These are phyloP conservation scores for Cyclospora cayetanensis DNA, from an alignment of 169 alveolate species.

Conservation along the genomic window DNA sequence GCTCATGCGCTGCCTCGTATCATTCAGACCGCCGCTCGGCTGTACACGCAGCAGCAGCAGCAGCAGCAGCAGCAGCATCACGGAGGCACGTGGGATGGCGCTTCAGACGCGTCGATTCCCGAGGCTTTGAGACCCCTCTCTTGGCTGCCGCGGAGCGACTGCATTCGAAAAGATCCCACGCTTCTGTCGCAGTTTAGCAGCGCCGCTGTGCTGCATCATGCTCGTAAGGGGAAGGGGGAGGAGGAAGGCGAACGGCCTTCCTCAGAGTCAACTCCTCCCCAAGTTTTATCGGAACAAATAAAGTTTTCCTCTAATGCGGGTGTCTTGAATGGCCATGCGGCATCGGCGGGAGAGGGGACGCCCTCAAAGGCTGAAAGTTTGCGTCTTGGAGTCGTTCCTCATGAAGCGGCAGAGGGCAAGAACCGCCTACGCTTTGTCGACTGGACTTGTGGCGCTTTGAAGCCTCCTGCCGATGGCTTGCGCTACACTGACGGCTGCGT, in stretches of 20 bases:
- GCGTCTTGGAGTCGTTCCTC: neutral
- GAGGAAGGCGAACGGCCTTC: neutral
- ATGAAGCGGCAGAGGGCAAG: neutral
- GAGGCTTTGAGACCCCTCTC: slow-evolving; percentile 54
- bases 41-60: slow-evolving; percentile 7
- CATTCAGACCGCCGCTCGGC: slow-evolving; percentile 43
- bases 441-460: neutral
- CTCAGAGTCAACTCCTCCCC: neutral
- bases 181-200: slow-evolving; percentile 25
- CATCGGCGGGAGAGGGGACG: neutral
- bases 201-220: slow-evolving; percentile 13
- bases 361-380: neutral
- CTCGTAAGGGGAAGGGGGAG: neutral
- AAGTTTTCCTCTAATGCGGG: neutral
- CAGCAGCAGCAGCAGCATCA: slow-evolving; percentile 47
- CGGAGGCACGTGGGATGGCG: neutral
- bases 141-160: slow-evolving; percentile 67
- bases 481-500: slow-evolving; percentile 70
- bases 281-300: neutral
- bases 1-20: slow-evolving; percentile 38
- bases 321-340: neutral
- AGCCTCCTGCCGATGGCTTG: slow-evolving; percentile 13
- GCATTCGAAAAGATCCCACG: slow-evolving; percentile 3
- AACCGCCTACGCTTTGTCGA: neutral
- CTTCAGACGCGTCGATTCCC: neutral